Conservation (phyloP, 1,284 basidiomycete species). For the Marasmius sp. region DNA sequence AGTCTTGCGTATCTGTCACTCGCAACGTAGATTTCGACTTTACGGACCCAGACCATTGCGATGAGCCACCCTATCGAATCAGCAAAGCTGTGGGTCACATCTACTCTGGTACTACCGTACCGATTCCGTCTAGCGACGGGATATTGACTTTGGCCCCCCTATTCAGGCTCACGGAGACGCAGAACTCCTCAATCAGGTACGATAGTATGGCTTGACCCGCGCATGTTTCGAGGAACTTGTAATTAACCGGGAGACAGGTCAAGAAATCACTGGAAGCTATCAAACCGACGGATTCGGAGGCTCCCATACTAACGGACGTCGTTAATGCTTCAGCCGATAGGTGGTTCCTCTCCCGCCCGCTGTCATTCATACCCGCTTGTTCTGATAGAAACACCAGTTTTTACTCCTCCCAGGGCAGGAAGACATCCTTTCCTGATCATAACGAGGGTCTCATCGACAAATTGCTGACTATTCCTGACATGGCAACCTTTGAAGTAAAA, state of each 20-base stretch:
- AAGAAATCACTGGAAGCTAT: conserved; percentile 43
- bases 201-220: conserved; percentile 13
- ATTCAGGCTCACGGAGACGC: conserved; percentile 49
- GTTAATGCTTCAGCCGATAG: conserved; percentile 79
- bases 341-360: conserved; percentile 31
- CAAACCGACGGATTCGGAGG: conserved; percentile 38
- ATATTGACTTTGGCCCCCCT: neutral
- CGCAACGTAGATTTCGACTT: conserved; percentile 83
- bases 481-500: conserved; percentile 69
- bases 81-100: conserved; percentile 59
- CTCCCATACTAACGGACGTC: conserved; percentile 43
- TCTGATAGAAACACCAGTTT: conserved; percentile 47
- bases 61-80: conserved; percentile 62
- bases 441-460: conserved; percentile 67
- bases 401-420: conserved; percentile 83
- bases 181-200: conserved; percentile 49
- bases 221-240: neutral
- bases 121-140: too few species aligned
- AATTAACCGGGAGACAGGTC: conserved; percentile 37
- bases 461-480: conserved; percentile 48
- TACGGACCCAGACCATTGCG: conserved; percentile 35
- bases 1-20: conserved; percentile 62
- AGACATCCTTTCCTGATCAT: conserved; percentile 77
- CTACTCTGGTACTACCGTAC: too few species aligned
- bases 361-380: conserved; percentile 6